A percentile compares a stretch with the other conserved stretches of the same genome.
phyloP scores from a whole-genome alignment of 2,329 filamentous ascomycete species.

The Aschersonia sp. region DNA sequence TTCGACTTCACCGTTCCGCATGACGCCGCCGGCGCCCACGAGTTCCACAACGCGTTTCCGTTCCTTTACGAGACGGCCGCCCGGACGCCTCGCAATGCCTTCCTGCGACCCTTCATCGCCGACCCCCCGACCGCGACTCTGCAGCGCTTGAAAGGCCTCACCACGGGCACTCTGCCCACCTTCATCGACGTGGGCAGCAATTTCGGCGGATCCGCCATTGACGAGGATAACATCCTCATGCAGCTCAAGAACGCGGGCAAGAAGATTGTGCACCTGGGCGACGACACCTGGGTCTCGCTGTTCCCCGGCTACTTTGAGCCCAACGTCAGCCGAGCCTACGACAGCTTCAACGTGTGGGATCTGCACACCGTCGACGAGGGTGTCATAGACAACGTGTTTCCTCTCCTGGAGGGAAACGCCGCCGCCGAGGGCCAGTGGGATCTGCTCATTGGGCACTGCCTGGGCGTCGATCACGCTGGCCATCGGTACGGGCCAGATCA shows the following conservation, averaged over 20 bases:
- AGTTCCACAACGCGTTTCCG: conserved; percentile 77
- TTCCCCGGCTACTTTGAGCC: conserved; percentile 90
- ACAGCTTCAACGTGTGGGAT: conserved; percentile 98
- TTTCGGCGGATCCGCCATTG: conserved; percentile 88
- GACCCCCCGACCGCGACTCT: conserved; percentile 91
- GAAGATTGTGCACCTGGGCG: conserved; percentile 84
- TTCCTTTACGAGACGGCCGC: conserved; percentile 73
- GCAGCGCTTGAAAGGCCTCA: conserved; percentile 84
- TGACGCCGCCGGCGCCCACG: conserved; percentile 23
- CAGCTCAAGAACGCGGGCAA: conserved; percentile 50
- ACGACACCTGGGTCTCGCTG: conserved; percentile 90
- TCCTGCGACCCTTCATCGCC: conserved; percentile 88
- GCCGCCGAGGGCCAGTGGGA: conserved; percentile 66
- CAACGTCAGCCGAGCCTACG: conserved; percentile 75
- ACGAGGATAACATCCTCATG: conserved; percentile 71
- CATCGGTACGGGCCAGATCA: conserved; percentile 93
- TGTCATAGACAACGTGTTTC: conserved; percentile 80
- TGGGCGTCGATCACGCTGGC: conserved; percentile 93
- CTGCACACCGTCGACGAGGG: conserved; percentile 93
- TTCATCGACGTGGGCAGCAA: conserved; percentile 91
- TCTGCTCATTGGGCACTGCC: conserved; percentile 82
- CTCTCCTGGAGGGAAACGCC: conserved; percentile 45
- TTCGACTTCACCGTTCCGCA: conserved; percentile 90
- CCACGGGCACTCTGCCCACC: conserved; percentile 86
- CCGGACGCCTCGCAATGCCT: conserved; percentile 63